A percentile compares a stretch with the other conserved stretches of the same genome.
These are phyloP conservation scores for Alternaria infectoria DNA, from an alignment of 2,329 filamentous ascomycete species.

Conservation along the genomic window DNA sequence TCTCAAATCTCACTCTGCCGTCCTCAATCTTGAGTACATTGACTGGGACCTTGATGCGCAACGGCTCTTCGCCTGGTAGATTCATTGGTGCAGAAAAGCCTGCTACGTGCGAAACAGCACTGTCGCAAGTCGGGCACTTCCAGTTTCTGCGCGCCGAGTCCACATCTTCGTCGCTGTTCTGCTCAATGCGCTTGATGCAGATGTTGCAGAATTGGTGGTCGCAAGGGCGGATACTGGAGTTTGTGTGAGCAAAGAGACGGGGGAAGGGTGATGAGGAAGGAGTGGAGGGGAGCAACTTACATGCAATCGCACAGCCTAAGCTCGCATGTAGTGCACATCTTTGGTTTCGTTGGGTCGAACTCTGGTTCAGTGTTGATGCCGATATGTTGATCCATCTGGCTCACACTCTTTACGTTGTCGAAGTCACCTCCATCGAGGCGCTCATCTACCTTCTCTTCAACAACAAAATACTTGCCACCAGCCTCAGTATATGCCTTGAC, in stretches of 20 bases:
- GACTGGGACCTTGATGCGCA: not conserved
- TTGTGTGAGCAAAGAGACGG: too few relatives aligned
- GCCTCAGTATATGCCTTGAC: not conserved
- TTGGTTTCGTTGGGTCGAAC: not conserved
- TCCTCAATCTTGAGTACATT: not conserved
- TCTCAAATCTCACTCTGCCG: not conserved
- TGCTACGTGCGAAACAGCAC: not conserved
- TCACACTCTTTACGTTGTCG: not conserved
- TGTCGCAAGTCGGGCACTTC: not conserved
- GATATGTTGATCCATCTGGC: not conserved
- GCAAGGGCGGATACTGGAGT: not conserved
- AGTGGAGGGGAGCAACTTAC: not conserved
- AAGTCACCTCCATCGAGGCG: not conserved
- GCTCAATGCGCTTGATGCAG: not conserved
- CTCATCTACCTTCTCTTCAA: not conserved
- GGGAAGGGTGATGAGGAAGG: too few relatives aligned
- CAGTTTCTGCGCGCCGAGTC: not conserved
- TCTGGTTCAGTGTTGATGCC: not conserved
- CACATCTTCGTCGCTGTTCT: not conserved
- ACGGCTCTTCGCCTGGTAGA: not conserved
- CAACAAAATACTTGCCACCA: not conserved
- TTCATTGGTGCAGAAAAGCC: not conserved
- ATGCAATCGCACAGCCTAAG: not conserved
- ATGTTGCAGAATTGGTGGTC: not conserved
- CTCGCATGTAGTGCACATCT: not conserved